Base-by-base conservation (phyloP, 2,329 filamentous ascomycete species). In the Zopfia rhizophila region DNA sequence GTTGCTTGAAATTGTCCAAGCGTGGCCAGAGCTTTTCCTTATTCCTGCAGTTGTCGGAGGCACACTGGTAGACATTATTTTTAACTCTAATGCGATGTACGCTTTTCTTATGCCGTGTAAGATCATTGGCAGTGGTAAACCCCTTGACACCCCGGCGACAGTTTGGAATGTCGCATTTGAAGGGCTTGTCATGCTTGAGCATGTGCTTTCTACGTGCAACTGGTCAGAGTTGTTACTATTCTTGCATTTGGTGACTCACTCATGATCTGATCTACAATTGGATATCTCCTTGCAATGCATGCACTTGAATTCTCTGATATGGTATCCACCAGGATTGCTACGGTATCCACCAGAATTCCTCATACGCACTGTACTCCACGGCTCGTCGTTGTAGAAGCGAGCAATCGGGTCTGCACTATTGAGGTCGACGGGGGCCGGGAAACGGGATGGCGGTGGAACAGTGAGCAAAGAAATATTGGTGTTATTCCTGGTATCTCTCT, bases 1-100 rank as follows among this genome's bases (percentile, higher is more conserved):
- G 92, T 24, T 87, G 84, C 51, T 86, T 86, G 68, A 96, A 96
- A 63, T 97, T 97, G 69, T 97, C 92, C 38, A 86, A 77, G 16
- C 92, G 83, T 1, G 88, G 87, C 90, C 90, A 96, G 24, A 80
- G 74, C 66, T 95, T 96, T 1, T 75, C 75, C 51, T 78, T 85
- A 17, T 76, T 81, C 17, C 73, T 76, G 60, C 88, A 91, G 16
- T 73, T 61, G 5, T 71, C 70, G 5, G 82, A 73, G 38, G 77
- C 78, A 64, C 89, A 94, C 44, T 78, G 80, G 54, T 81, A 90
- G 0, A 72, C 74, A 7, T 78, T 78, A 2, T 75, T 73, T 18
- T 60, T 66, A 47, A 70, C 74, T 25, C 59, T 73, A 38, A 79
- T 73, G 17, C 72, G 75, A 65, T 96, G 91, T 4, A 89, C 85